Base-by-base conservation (phyloP, 129 eudicot species). In the Artemisia tridentata region DNA sequence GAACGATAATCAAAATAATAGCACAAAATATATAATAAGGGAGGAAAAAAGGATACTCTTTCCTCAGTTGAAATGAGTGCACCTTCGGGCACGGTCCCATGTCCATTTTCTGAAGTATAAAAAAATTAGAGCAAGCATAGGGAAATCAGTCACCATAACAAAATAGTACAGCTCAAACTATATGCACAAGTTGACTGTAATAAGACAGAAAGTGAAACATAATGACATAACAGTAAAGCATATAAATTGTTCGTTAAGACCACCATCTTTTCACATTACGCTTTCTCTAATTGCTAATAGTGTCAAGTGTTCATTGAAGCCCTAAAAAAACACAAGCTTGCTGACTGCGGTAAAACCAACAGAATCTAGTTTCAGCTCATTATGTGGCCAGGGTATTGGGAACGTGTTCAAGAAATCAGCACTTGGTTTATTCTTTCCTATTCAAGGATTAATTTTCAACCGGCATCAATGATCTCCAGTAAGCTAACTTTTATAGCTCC, bases 1-100 rank as follows among this genome's bases (percentile, higher is more conserved):
- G 43, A 34, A 34, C 2, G 7, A 34, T 34, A 34, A 50, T 6
- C 13, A 18, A 51, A 53, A 51, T 31, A 18, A 12, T 61, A 6
- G 55, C 15, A 16, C 11, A 29, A 14, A 38, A 61, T 9, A 62
- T 46, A 20, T 20, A 45, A 54, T 3, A 41, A 34, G 18, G 50
- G 57, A 57, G 21, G 51, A 1, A 67, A 43, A 75, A 83, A 85
- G 95, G 98, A 93, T 93, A 93, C 98, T 89, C 96, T 87, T 89
- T 89, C 65, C 98, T 85, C 72, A 89, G 86, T 79, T 83, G 96
- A 86, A 93, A 84, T 1, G 98, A 93, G 64, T 93, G 98, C 84
- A 93, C 92, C 85, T 93, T 93, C 7, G 98, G 95, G 88, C 98
- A 93, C 10, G 96, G 96, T 43, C 98, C 98, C 98, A 83, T 89